A percentile compares a stretch with the other conserved stretches of the same genome.
Conservation (phyloP, 495 filamentous ascomycete genomes). For the Hypoxylon crocopeplum region DNA sequence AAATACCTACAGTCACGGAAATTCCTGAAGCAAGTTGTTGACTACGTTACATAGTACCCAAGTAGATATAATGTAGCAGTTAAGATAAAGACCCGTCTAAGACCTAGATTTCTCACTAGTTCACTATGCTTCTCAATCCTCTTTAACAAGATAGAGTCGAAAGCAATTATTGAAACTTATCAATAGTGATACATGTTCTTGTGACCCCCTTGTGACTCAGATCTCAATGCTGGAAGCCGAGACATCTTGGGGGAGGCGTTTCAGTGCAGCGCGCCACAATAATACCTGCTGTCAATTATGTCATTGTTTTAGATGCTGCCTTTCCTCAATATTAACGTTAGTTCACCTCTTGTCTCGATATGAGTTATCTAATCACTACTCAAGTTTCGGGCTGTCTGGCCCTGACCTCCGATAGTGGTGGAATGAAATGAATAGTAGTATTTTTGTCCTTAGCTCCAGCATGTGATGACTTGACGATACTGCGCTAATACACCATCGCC, state of each 20-base stretch:
- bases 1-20: no score
- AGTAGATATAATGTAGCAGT: no score
- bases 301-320: constrained; percentile 12
- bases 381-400: constrained; percentile 9
- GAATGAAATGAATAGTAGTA: constrained; percentile 7
- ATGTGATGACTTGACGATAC: constrained; percentile 20
- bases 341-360: background rate
- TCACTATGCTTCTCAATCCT: background rate
- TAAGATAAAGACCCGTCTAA: no score
- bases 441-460: background rate
- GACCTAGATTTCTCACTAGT: background rate
- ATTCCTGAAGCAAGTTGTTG: no score
- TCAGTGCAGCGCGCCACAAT: constrained; percentile 12
- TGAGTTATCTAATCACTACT: background rate
- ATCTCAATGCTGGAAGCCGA: constrained; percentile 7
- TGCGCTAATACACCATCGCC: no score
- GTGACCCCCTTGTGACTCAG: constrained; percentile 3
- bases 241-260: constrained; percentile 22
- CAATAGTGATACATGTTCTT: constrained; percentile 5
- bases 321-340: constrained; percentile 9
- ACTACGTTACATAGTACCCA: no score
- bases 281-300: constrained; percentile 16
- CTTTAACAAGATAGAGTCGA: background rate
- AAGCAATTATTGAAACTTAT: constrained; percentile 6
- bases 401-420: background rate